Evolutionary conservation across 2,329 filamentous ascomycete genomes (phyloP), one percentile per base, ranked within the genome.

Genomic region (Alternaria viburni): DNA sequence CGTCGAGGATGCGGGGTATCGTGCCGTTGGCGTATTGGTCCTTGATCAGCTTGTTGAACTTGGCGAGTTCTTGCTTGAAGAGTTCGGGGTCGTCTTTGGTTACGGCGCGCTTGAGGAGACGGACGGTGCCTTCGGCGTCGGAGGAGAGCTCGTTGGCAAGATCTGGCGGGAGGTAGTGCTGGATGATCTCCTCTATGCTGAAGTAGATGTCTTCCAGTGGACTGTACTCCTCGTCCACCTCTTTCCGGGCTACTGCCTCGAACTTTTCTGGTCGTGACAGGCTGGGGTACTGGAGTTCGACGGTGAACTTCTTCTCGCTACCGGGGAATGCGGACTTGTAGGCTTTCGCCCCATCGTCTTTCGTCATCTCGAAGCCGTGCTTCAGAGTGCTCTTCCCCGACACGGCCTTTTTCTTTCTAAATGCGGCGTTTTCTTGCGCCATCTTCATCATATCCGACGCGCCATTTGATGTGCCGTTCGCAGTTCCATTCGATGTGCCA

Each of bases 261-360:
- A 79, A 79, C 13, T 86, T 88, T 80, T 96, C 92, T 57, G 87
- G 86, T 54, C 86, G 85, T 59, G 88, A 87, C 65, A 86, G 83
- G 78, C 92, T 94, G 10, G 96, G 95, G 79, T 98, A 98, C 78
- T 96, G 92, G 70, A 98, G 82, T 74, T 90, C 84, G 62, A 96
- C 87, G 11, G 83, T 79, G 26, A 78, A 74, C 19, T 83, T 78
- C 51, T 82, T 80, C 17, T 79, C 77, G 49, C 77, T 78, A 45
- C 79, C 82, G 12, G 82, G 81, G 70, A 85, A 86, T 23, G 84
- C 86, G 25, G 83, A 81, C 66, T 82, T 84, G 75, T 85, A 89
- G 67, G 86, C 85, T 57, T 77, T 78, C 11, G 73, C 76, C 47
- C 74, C 73, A 8, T 72, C 74, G n/a, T 79, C 81, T 26, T 76